phyloP scores from a whole-genome alignment of 2,329 filamentous ascomycete genomes.

The Penicillium sp. region DNA sequence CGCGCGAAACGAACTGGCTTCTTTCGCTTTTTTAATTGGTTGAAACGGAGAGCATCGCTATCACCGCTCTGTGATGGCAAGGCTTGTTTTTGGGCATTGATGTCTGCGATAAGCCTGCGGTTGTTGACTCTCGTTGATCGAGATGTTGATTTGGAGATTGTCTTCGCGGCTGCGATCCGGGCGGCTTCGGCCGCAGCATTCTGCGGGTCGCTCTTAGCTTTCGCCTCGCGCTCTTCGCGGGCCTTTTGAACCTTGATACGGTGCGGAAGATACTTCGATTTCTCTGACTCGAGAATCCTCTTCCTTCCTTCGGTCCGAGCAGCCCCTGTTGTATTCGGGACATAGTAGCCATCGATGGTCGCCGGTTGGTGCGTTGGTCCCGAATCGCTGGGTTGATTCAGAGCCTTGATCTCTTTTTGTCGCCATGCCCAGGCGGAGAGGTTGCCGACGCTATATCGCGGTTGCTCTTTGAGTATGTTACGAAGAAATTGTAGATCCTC shows the following conservation, averaged over 20 bases:
- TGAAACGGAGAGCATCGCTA: constrained; percentile 93
- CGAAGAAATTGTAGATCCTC: constrained; percentile 67
- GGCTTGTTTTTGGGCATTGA: constrained; percentile 89
- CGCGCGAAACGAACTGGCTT: constrained; percentile 98
- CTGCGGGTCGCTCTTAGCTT: constrained; percentile 66
- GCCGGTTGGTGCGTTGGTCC: constrained; percentile 59
- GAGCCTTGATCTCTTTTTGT: constrained; percentile 72
- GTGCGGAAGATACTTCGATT: constrained; percentile 97
- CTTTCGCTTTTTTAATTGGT: constrained; percentile 99
- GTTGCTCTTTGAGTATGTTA: constrained; percentile 54
- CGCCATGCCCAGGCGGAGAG: constrained; percentile 70
- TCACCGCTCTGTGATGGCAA: constrained; percentile 72
- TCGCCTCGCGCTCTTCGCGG: constrained; percentile 84
- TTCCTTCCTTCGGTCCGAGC: constrained; percentile 92
- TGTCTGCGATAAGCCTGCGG: constrained; percentile 88
- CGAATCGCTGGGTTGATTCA: constrained; percentile 63
- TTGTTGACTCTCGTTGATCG: constrained; percentile 95
- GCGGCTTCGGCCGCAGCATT: constrained; percentile 71
- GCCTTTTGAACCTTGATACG: constrained; percentile 94
- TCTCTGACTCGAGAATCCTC: constrained; percentile 95
- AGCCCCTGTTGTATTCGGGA: constrained; percentile 81
- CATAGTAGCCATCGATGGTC: constrained; percentile 73
- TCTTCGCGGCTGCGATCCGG: constrained; percentile 77
- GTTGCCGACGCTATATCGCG: constrained; percentile 59
- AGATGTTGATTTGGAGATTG: constrained; percentile 84